Evolutionary conservation across 1,284 basidiomycete genomes (phyloP).

Genomic region (Entoloma clypeatum): DNA sequence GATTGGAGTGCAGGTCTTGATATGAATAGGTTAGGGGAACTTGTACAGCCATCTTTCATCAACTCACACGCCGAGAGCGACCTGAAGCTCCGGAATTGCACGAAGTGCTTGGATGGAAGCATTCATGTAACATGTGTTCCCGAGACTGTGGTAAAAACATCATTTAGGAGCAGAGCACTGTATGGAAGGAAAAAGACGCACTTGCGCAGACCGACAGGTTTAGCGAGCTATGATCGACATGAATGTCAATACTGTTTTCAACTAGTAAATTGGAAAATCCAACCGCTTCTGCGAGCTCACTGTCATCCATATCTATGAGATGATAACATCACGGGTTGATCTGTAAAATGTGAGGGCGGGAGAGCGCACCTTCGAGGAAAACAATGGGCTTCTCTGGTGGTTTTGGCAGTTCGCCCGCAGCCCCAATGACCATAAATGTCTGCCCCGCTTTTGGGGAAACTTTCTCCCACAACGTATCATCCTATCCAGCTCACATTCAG

Average conservation of each 20-base stretch:
- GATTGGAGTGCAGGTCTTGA: constrained; percentile 34
- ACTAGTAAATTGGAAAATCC: constrained; percentile 21
- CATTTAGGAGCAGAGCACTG: background rate
- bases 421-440: constrained; percentile 86
- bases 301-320: constrained; percentile 77
- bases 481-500: constrained; percentile 42
- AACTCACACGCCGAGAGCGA: constrained; percentile 58
- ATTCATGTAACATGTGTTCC: constrained; percentile 97
- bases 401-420: constrained; percentile 88
- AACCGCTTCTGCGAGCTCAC: constrained; percentile 77
- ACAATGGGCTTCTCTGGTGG: constrained; percentile 76
- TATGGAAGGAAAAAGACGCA: constrained; percentile 23
- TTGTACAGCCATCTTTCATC: background rate
- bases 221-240: constrained; percentile 46
- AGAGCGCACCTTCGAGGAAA: constrained; percentile 69
- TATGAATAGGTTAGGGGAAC: constrained; percentile 4
- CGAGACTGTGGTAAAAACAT: no score
- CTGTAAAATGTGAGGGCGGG: constrained; percentile 3
- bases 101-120: constrained; percentile 91
- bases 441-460: constrained; percentile 78
- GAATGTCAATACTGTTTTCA: constrained; percentile 1
- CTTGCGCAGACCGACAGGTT: constrained; percentile 72
- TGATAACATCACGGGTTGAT: constrained; percentile 3
- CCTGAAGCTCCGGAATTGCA: constrained; percentile 84
- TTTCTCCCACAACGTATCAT: constrained; percentile 83